phyloP scores from a whole-genome alignment of 108 stramenopile genomes.

The Poteriospumella lacustris region DNA sequence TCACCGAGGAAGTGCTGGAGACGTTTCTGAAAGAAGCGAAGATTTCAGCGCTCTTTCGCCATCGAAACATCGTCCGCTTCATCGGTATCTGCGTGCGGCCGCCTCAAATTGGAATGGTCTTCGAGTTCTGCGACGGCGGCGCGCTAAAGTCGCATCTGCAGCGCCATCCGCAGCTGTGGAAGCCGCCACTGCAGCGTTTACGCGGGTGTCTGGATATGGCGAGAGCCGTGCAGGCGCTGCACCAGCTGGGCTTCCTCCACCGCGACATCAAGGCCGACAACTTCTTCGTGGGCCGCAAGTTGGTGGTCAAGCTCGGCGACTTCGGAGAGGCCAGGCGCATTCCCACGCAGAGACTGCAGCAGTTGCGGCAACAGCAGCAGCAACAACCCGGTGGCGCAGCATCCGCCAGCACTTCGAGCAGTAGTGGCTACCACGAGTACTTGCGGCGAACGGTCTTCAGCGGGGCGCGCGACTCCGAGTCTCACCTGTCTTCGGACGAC shows the following conservation, averaged over 20 bases:
- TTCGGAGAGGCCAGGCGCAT: conserved; percentile 33
- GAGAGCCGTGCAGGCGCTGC: conserved; percentile 25
- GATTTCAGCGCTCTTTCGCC: conserved; percentile 20
- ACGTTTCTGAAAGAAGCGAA: conserved; percentile 29
- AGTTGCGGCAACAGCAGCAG: too few relatives aligned
- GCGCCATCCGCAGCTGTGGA: neutral
- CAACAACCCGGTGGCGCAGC: too few relatives aligned
- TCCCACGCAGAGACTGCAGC: too few relatives aligned
- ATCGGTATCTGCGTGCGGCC: conserved; percentile 39
- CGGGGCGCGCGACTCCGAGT: neutral
- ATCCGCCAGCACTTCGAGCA: neutral
- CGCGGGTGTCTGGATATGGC: conserved; percentile 22
- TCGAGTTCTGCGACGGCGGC: conserved; percentile 39
- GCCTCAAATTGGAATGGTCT: conserved; percentile 31
- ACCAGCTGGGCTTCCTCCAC: conserved; percentile 18
- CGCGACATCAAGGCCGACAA: conserved; percentile 43
- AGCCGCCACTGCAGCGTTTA: neutral
- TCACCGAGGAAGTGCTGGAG: conserved; percentile 29
- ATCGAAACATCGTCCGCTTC: conserved; percentile 30
- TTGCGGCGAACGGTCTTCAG: neutral
- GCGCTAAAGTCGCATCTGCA: conserved; percentile 15
- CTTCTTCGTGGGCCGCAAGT: conserved; percentile 29
- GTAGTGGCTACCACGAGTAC: neutral
- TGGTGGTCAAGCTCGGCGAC: conserved; percentile 38
- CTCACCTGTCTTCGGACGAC: too few relatives aligned